These are phyloP conservation scores for Luvunga scandens DNA, from an alignment of 345 rosid genomes.

Conservation along the genomic window DNA sequence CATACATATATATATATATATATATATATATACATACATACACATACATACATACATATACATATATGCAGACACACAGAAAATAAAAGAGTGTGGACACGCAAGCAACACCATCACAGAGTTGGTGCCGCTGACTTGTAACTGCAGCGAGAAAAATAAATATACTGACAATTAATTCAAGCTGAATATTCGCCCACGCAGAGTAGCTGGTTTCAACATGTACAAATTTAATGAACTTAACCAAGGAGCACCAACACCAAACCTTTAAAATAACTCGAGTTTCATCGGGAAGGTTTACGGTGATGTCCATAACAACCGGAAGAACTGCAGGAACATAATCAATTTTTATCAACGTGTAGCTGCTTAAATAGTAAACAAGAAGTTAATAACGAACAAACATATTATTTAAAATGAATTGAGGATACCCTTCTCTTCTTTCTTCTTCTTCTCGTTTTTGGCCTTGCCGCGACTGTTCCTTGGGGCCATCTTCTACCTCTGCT, in stretches of 20 bases:
- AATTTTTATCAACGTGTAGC: too few relatives aligned
- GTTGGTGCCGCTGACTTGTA: conserved; percentile 16
- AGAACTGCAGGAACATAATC: conserved; percentile 61
- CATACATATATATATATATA: too few relatives aligned
- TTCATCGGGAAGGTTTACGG: conserved; percentile 80
- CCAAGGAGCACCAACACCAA: conserved; percentile 5
- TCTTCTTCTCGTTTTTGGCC: conserved; percentile 92
- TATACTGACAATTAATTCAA: background rate
- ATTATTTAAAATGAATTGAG: background rate
- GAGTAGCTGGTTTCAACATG: background rate
- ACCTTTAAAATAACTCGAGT: conserved; percentile 80
- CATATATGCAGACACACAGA: background rate
- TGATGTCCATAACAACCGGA: conserved; percentile 79
- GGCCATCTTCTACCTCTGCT: conserved; percentile 58
- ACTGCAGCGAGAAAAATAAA: background rate
- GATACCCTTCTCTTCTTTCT: conserved; percentile 92
- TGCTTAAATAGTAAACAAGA: background rate
- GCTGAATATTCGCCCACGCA: background rate
- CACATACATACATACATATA: too few relatives aligned
- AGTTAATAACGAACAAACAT: too few relatives aligned
- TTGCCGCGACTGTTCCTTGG: conserved; percentile 93
- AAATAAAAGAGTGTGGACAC: conserved; percentile 12
- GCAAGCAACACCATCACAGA: conserved; percentile 1
- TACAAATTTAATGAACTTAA: conserved; percentile 14
- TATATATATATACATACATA: accelerated